phyloP scores from a whole-genome alignment of 352 stramenopile genomes.

The Plasmopara halstedii region DNA sequence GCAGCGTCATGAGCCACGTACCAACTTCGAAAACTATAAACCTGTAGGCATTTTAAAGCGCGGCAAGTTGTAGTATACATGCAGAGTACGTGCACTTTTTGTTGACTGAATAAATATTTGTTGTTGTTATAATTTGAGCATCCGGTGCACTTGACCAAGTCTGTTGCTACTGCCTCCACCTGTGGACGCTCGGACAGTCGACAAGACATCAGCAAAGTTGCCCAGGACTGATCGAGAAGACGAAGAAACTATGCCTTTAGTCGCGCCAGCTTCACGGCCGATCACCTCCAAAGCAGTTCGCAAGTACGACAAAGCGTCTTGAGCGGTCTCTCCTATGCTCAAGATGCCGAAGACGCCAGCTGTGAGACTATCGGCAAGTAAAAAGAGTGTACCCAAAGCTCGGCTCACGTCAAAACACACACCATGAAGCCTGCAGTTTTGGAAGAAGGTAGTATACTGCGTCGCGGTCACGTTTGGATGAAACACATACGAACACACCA shows the following conservation, averaged over 20 bases:
- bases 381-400: slow-evolving; percentile 58
- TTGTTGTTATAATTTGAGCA: slow-evolving; percentile 11
- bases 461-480: slow-evolving; percentile 77
- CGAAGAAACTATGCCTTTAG: slow-evolving; percentile 8
- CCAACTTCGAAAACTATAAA: slow-evolving; percentile 22
- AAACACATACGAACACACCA: slow-evolving; percentile 67
- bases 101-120: slow-evolving; percentile 20
- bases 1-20: slow-evolving; percentile 17
- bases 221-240: slow-evolving; percentile 20
- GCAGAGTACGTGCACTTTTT: slow-evolving; percentile 2
- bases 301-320: slow-evolving; percentile 46
- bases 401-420: slow-evolving; percentile 82
- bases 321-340: slow-evolving; percentile 46
- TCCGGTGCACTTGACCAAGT: slow-evolving; percentile 43
- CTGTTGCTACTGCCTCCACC: slow-evolving; percentile 33
- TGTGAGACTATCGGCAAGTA: slow-evolving; percentile 74
- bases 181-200: slow-evolving; percentile 35
- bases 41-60: slow-evolving; percentile 59
- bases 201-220: slow-evolving; percentile 61
- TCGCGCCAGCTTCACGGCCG: slow-evolving; percentile 44
- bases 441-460: slow-evolving; percentile 80
- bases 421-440: slow-evolving; percentile 77
- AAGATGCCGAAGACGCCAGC: slow-evolving; percentile 66
- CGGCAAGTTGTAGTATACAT: slow-evolving; percentile 16
- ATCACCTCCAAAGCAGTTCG: slow-evolving; percentile 72